Base-by-base conservation (phyloP, 768 basidiomycete genomes). In the Phylloporus scabripes region DNA sequence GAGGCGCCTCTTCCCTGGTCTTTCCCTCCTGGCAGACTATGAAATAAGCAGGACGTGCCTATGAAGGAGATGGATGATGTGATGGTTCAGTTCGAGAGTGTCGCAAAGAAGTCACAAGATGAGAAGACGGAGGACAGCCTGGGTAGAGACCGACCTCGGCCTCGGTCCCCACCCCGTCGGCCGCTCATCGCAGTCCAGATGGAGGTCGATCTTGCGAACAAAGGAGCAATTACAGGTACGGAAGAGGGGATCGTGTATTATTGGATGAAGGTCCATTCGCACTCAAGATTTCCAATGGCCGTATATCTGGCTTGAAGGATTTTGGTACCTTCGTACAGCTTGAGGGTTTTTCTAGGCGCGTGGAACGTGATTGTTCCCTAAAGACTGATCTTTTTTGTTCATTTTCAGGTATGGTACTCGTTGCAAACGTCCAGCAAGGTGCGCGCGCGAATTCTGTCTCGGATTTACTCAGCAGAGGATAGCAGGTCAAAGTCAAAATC, bases 301-400 rank as follows among this genome's bases (percentile, higher is more conserved):
- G 81, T 54, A 83, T 98, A 23, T 76, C 86, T 1, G 83, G 87
- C 11, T 58, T 96, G 58, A 92, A 90, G 69, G 96, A 99, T 52
- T 99, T 98, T 64, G 96, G 96, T 46, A 94, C 92, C 0, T 99
- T 99, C 60, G 86, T 96, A 34, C 78, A 79, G 28, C 68, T 99
- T 6, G 94, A 99, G 53, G 95, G 95, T 24, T 71, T 98, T 41
- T 70, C 72, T 12, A 93, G 93, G 10, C 75, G 92, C 23, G 83
- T 79, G 8, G 95, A 99, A 77, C 96, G 95, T 92, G 70, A 54
- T 82, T 67, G 42, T 10, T n/a, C 9, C 38, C 39, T 29, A 8
- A 18, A 14, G 17, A 3, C 8, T 3, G 12, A 14, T 24, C n/a
- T 21, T 23, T 32, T 28, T 21, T 10, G 15, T 8, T 38, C 29